phyloP scores from a whole-genome alignment of 148 eudicot species.

The Vaccinium myrtillus region DNA sequence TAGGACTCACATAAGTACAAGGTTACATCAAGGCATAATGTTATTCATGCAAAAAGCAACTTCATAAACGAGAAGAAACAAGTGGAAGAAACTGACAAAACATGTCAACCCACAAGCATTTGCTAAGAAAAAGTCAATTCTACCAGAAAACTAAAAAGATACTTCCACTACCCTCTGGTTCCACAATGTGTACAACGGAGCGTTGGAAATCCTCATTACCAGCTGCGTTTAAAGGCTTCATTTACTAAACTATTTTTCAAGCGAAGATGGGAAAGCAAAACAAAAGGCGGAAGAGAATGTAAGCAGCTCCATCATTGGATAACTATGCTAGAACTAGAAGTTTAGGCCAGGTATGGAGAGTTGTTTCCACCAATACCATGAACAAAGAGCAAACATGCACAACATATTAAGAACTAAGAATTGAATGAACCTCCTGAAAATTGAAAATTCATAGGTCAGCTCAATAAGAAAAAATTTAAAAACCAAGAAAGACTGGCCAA shows the following conservation, averaged over 20 bases:
- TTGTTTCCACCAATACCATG: not conserved
- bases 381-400: not conserved
- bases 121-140: not conserved
- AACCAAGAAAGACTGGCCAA: not conserved
- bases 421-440: not conserved
- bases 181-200: not conserved
- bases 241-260: not conserved
- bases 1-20: not conserved
- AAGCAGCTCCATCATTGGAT: not conserved
- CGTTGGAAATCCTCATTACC: not conserved
- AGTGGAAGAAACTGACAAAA: not conserved
- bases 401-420: not conserved
- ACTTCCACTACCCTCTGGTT: not conserved
- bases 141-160: conserved; percentile 1
- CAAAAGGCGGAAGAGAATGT: not conserved
- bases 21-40: not conserved
- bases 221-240: not conserved
- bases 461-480: not conserved
- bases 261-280: conserved; percentile 7
- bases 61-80: not conserved
- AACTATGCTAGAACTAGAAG: not conserved
- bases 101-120: not conserved
- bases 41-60: conserved; percentile 2
- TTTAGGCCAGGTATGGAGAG: not conserved
- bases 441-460: conserved; percentile 1